Evolutionary conservation across 495 filamentous ascomycete species (phyloP), one percentile per base, ranked within the genome.

Genomic region (Daldinia loculata): DNA sequence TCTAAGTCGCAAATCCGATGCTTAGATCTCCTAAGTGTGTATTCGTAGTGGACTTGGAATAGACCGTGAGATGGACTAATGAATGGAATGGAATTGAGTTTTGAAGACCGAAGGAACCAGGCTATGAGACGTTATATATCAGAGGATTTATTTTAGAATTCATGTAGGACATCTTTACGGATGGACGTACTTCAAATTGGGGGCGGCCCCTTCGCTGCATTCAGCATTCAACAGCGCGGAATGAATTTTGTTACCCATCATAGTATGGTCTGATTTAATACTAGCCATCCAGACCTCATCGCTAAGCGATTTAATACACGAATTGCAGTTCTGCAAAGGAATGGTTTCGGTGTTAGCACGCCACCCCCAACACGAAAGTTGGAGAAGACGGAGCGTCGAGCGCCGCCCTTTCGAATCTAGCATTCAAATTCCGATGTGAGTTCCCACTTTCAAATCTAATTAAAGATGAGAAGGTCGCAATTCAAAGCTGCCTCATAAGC

Each of bases 351-450:
- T 45, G n/a, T n/a, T 29, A 45, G 17, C 30, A 43, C 36, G 6
- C 39, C 45, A 43, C 19, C 50, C 24, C 38, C 56, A 57, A 68
- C 36, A 9, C 27, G 1, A 63, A 59, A 56, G 55, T 68, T 72
- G 70, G 70, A 65, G 64, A 65, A 65, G 48, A 68, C 70, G 70
- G 70, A 61, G 43, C 61, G 57, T 66, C 56, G 56, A 58, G 60
- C 65, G 29, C 70, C 70, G 70, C 36, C n/a, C 17, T 57, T 61
- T 63, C 61, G n/a, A 19, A 69, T 68, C 61, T 32, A 51, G 52
- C 55, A 50, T 29, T 50, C 39, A 22, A 53, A 57, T 66, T 57
- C 12, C 9, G 38, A n/a, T 27, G 14, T n/a, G 27, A 24, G 43
- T 17, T 30, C 56, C 65, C 70, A 55, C 56, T 30, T 57, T 30